A percentile compares a stretch with the other conserved stretches of the same genome.
phyloP scores from a whole-genome alignment of 2,329 filamentous ascomycete genomes.

The Diaporthe sp. region DNA sequence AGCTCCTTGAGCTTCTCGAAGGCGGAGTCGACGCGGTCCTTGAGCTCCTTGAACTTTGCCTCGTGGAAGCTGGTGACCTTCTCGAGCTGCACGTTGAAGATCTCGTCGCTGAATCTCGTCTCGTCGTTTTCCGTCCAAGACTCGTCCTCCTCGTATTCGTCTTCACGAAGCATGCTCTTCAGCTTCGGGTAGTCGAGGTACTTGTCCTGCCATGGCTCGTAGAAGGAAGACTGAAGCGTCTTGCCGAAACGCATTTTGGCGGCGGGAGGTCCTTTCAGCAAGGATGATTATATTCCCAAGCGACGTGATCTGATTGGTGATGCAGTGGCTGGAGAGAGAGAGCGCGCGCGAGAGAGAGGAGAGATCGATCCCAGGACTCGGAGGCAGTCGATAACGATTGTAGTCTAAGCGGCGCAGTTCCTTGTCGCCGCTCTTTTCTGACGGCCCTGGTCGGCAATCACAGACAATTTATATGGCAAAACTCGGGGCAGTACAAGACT shows the following conservation, averaged over 20 bases:
- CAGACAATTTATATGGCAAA: background rate
- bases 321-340: background rate
- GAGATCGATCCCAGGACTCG: background rate
- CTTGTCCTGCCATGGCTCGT: slow-evolving; percentile 90
- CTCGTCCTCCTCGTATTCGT: slow-evolving; percentile 72
- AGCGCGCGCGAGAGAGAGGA: background rate
- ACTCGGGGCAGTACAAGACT: background rate
- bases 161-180: slow-evolving; percentile 88
- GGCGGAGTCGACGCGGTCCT: slow-evolving; percentile 66
- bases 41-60: slow-evolving; percentile 75
- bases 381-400: background rate
- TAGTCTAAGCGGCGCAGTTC: background rate
- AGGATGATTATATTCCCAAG: background rate
- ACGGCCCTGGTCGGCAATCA: background rate
- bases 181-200: slow-evolving; percentile 98
- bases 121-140: slow-evolving; percentile 96
- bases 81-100: slow-evolving; percentile 94
- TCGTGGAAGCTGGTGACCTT: slow-evolving; percentile 94
- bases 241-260: slow-evolving; percentile 89
- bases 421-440: background rate
- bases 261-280: background rate
- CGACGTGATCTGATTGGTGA: background rate
- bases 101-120: slow-evolving; percentile 92
- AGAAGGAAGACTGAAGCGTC: slow-evolving; percentile 84
- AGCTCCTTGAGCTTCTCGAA: slow-evolving; percentile 85